Evolutionary conservation across 352 stramenopile species (phyloP).

Genomic region (Stramenopiles sp.): DNA sequence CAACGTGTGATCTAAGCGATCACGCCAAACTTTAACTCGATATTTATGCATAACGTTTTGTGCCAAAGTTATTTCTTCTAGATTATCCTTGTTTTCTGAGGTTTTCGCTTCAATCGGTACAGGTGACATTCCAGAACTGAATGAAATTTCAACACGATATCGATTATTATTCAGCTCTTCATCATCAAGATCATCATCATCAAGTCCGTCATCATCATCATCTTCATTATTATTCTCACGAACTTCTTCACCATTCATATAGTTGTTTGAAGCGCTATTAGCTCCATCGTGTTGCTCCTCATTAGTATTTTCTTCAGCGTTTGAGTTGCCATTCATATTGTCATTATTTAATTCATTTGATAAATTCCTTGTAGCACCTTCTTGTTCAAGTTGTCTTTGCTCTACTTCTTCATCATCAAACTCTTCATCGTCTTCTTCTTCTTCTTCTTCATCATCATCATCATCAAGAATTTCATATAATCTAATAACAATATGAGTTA

Average conservation of each 20-base stretch:
- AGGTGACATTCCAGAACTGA: background rate
- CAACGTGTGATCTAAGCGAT: background rate
- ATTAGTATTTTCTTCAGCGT: too few species aligned
- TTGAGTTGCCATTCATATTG: too few species aligned
- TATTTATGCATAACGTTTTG: background rate
- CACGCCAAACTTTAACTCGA: background rate
- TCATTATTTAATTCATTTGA: too few species aligned
- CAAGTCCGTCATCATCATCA: background rate
- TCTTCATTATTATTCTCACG: background rate
- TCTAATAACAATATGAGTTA: conserved; percentile 93
- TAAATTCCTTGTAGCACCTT: too few species aligned
- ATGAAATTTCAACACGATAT: background rate
- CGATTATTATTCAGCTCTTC: background rate
- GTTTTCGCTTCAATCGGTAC: background rate
- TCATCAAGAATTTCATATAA: conserved; percentile 83
- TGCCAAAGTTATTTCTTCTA: background rate
- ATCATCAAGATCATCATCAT: background rate
- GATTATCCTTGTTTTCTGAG: background rate
- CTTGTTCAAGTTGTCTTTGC: too few species aligned
- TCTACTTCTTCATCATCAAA: background rate
- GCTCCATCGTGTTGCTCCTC: too few species aligned
- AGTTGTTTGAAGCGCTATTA: too few species aligned
- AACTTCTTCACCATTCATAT: too few species aligned
- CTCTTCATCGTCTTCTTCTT: background rate
- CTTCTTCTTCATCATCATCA: conserved; percentile 22